phyloP scores from a whole-genome alignment of 2,329 filamentous ascomycete genomes.

The Fusarium secorum region DNA sequence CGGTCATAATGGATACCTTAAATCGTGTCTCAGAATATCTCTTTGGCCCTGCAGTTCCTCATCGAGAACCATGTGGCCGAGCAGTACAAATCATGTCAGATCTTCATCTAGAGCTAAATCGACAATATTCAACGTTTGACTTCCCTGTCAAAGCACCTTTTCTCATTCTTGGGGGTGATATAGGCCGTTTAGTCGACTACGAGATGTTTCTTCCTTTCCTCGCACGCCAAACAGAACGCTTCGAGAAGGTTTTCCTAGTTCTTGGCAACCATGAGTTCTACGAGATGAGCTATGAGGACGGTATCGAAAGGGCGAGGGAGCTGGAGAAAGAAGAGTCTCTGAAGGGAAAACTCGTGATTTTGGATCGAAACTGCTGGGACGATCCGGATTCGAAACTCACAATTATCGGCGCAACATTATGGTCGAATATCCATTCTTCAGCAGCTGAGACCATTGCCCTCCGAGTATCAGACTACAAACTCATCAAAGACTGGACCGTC shows the following conservation, averaged over 20 bases:
- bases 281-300: constrained; percentile 49
- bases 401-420: constrained; percentile 65
- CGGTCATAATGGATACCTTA: constrained; percentile 20
- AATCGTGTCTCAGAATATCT: constrained; percentile 33
- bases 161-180: constrained; percentile 59
- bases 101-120: constrained; percentile 57
- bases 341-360: constrained; percentile 50
- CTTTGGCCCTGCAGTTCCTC: constrained; percentile 20
- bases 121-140: constrained; percentile 53
- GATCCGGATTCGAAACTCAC: constrained; percentile 54
- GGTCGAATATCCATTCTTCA: constrained; percentile 57
- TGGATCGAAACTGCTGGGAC: constrained; percentile 53
- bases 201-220: constrained; percentile 56
- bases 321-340: constrained; percentile 52
- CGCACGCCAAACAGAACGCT: constrained; percentile 50
- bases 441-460: constrained; percentile 50
- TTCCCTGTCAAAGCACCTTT: constrained; percentile 52
- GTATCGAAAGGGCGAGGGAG: constrained; percentile 48
- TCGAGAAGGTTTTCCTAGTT: constrained; percentile 56
- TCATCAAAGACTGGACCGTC: constrained; percentile 61
- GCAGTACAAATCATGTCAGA: constrained; percentile 55
- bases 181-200: constrained; percentile 59
- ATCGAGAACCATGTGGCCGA: constrained; percentile 30
- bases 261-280: constrained; percentile 66
- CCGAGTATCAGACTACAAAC: constrained; percentile 62